These are phyloP conservation scores for Colletotrichum cordylinicola DNA, from an alignment of 2,329 filamentous ascomycete genomes.

Conservation along the genomic window DNA sequence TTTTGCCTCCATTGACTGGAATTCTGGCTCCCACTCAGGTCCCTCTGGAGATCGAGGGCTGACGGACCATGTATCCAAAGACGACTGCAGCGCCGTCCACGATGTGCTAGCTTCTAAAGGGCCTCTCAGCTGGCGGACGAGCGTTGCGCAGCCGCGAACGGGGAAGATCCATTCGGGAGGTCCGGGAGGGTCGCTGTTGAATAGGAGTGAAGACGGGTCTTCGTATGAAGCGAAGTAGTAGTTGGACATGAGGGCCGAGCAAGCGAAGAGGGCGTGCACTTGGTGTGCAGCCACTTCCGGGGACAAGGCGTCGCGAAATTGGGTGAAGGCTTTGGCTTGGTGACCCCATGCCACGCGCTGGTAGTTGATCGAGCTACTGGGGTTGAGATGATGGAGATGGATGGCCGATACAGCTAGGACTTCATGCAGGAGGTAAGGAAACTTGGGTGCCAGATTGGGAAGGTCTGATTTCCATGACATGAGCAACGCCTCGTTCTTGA, in stretches of 20 bases:
- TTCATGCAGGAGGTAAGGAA: background rate
- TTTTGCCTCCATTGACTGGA: background rate
- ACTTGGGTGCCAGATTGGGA: background rate
- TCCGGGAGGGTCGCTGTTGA: background rate
- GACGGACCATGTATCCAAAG: background rate
- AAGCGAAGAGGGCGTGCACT: background rate
- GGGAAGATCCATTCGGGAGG: background rate
- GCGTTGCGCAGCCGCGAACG: background rate
- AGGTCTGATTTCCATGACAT: background rate
- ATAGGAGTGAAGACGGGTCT: background rate
- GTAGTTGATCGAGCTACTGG: background rate
- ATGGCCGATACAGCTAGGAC: background rate
- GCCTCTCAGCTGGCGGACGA: background rate
- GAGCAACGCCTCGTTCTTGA: background rate
- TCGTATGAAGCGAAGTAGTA: background rate
- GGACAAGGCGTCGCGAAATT: background rate
- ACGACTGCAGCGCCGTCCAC: background rate
- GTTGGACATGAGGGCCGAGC: background rate
- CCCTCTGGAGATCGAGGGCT: background rate
- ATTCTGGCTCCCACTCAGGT: background rate
- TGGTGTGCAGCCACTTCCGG: background rate
- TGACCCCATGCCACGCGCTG: background rate
- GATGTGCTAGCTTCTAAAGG: background rate
- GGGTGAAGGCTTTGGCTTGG: background rate
- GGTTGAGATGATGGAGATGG: background rate